A percentile compares a stretch with the other conserved stretches of the same genome.
phyloP scores from a whole-genome alignment of 495 filamentous ascomycete genomes.

The Parathielavia appendiculata region DNA sequence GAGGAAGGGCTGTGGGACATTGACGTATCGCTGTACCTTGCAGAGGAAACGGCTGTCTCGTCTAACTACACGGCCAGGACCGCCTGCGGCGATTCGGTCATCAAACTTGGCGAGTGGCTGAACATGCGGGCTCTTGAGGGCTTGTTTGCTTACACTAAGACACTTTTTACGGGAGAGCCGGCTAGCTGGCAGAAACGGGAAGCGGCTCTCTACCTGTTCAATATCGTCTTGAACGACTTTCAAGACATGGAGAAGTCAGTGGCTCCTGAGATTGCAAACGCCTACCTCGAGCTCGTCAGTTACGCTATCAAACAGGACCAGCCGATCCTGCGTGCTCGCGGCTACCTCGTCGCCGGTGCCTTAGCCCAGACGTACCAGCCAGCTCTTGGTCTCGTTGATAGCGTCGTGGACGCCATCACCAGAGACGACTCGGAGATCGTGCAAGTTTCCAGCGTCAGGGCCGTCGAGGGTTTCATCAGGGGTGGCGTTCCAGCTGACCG shows the following conservation, averaged over 20 bases:
- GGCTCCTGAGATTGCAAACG: slow-evolving; percentile 57
- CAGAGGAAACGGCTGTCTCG: slow-evolving; percentile 92
- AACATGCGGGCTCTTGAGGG: slow-evolving; percentile 63
- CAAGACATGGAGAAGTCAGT: slow-evolving; percentile 65
- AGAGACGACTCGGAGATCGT: slow-evolving; percentile 77
- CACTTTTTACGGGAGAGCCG: slow-evolving; percentile 51
- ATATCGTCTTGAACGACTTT: slow-evolving; percentile 73
- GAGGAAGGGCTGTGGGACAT: slow-evolving; percentile 95
- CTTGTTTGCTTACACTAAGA: slow-evolving; percentile 65
- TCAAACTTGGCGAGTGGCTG: slow-evolving; percentile 92
- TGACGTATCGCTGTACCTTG: slow-evolving; percentile 89
- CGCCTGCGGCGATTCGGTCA: slow-evolving; percentile 81
- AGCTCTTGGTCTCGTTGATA: slow-evolving; percentile 57
- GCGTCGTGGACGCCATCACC: slow-evolving; percentile 67
- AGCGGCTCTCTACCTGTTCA: slow-evolving; percentile 76
- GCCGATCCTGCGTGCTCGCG: slow-evolving; percentile 71
- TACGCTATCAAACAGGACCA: slow-evolving; percentile 60
- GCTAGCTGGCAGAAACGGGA: slow-evolving; percentile 63
- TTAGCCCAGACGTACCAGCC: slow-evolving; percentile 55
- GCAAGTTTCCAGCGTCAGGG: slow-evolving; percentile 84
- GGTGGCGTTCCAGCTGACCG: slow-evolving; percentile 50
- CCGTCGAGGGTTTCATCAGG: slow-evolving; percentile 74
- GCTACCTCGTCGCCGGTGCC: slow-evolving; percentile 74
- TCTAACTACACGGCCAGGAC: slow-evolving; percentile 92
- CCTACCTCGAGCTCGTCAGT: slow-evolving; percentile 71